Conservation (phyloP, 805 yeast genomes). For the Metschnikowia santaceciliae region DNA sequence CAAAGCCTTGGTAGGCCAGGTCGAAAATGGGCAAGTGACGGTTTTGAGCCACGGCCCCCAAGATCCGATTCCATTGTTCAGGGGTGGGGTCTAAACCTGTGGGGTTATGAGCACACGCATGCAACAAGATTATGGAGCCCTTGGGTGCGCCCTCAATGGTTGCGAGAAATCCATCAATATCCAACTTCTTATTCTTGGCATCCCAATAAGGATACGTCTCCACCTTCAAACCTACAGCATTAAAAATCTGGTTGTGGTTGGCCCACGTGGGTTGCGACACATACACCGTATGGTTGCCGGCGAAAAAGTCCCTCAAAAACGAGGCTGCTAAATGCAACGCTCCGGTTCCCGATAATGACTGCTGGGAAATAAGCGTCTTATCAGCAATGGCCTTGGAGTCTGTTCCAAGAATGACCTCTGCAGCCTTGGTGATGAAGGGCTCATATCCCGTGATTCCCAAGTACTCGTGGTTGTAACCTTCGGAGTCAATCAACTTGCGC, state of each 20-base stretch:
- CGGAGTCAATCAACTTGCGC: conserved; percentile 51
- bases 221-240: conserved; percentile 61
- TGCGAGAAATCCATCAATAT: conserved; percentile 61
- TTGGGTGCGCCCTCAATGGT: conserved; percentile 63
- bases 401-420: conserved; percentile 66
- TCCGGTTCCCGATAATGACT: conserved; percentile 84
- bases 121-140: conserved; percentile 79
- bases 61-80: conserved; percentile 74
- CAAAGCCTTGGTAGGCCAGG: conserved; percentile 96
- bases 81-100: conserved; percentile 92
- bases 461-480: conserved; percentile 66
- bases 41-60: conserved; percentile 54
- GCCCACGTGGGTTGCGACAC: conserved; percentile 87
- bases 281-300: conserved; percentile 19
- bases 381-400: conserved; percentile 32
- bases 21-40: conserved; percentile 83
- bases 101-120: conserved; percentile 97
- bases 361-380: conserved; percentile 56
- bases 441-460: conserved; percentile 76
- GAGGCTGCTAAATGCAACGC: conserved; percentile 87
- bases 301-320: conserved; percentile 53
- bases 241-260: conserved; percentile 84
- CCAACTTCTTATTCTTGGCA: conserved; percentile 60
- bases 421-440: conserved; percentile 64
- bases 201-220: conserved; percentile 86